Evolutionary conservation across 2,329 filamentous ascomycete genomes (phyloP).

Genomic region (Fusarium sarcochroum): DNA sequence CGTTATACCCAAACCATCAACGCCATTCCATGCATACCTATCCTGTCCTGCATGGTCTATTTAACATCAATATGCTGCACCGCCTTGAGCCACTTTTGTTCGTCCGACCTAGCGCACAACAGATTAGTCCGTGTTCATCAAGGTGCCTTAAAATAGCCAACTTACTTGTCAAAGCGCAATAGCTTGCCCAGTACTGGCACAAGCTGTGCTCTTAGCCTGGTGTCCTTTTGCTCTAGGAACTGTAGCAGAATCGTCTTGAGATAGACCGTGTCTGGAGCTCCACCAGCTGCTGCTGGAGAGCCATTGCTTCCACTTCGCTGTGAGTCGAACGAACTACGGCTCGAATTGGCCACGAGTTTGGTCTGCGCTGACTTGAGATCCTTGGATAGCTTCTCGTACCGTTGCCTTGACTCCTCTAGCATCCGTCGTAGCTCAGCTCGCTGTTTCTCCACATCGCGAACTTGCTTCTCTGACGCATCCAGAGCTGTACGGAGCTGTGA

Average conservation of each 20-base stretch:
- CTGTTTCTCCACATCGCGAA: conserved; percentile 86
- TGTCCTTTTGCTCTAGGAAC: conserved; percentile 86
- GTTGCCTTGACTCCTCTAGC: conserved; percentile 82
- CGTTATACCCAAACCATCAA: conserved; percentile 32
- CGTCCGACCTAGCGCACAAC: conserved; percentile 67
- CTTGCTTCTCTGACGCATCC: conserved; percentile 88
- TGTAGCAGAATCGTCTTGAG: conserved; percentile 86
- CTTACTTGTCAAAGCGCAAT: conserved; percentile 82
- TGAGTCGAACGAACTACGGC: conserved; percentile 59
- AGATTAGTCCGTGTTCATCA: conserved; percentile 2
- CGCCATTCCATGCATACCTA: conserved; percentile 25
- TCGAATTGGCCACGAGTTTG: conserved; percentile 62
- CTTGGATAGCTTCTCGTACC: conserved; percentile 85
- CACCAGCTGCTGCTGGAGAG: conserved; percentile 43
- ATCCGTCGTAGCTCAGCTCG: conserved; percentile 80
- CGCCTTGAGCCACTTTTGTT: conserved; percentile 88
- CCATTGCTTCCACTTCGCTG: conserved; percentile 54
- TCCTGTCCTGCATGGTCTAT: conserved; percentile 36
- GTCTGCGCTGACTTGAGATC: conserved; percentile 68
- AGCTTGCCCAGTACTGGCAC: conserved; percentile 84
- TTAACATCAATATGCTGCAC: conserved; percentile 68
- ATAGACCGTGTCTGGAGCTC: conserved; percentile 70
- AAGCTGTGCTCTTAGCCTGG: conserved; percentile 80
- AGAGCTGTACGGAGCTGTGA: conserved; percentile 82
- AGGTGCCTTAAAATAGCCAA: background rate